Percentiles rank a stretch among this genome's conserved stretches.
Evolutionary conservation across 495 filamentous ascomycete species (phyloP).

Genomic region (Apodospora peruviana): DNA sequence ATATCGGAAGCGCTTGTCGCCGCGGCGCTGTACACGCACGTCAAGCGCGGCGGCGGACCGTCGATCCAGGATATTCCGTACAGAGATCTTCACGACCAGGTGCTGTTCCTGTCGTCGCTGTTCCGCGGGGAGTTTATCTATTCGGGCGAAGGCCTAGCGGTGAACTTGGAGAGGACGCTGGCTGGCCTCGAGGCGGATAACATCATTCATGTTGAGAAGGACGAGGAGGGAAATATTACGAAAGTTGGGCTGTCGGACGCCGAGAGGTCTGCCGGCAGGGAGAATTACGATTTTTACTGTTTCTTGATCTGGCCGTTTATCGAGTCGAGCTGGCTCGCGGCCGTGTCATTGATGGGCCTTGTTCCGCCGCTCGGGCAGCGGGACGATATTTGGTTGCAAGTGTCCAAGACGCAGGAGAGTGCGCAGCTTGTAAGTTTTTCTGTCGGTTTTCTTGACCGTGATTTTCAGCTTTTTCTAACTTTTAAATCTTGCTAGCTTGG

Average conservation of each 20-base stretch:
- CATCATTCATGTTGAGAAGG: conserved; percentile 65
- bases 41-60: conserved; percentile 83
- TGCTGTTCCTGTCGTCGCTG: conserved; percentile 82
- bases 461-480: conserved; percentile 12
- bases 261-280: conserved; percentile 72
- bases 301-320: conserved; percentile 98
- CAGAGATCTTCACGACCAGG: conserved; percentile 63
- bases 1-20: conserved; percentile 86
- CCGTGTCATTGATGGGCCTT: conserved; percentile 78
- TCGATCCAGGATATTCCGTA: conserved; percentile 74
- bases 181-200: conserved; percentile 69
- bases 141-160: conserved; percentile 71
- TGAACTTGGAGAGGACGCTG: conserved; percentile 76
- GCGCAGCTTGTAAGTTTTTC: conserved; percentile 65
- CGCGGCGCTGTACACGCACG: conserved; percentile 78
- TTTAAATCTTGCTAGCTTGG: conserved; percentile 55
- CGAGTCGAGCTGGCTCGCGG: conserved; percentile 85
- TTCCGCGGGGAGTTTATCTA: conserved; percentile 98
- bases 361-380: conserved; percentile 60
- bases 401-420: conserved; percentile 70
- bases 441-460: neutral
- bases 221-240: conserved; percentile 48
- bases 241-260: conserved; percentile 67
- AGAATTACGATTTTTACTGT: conserved; percentile 98
- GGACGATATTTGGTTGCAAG: conserved; percentile 69